Evolutionary conservation across 2,329 filamentous ascomycete species (phyloP).

Genomic region (Penicillium sp.): DNA sequence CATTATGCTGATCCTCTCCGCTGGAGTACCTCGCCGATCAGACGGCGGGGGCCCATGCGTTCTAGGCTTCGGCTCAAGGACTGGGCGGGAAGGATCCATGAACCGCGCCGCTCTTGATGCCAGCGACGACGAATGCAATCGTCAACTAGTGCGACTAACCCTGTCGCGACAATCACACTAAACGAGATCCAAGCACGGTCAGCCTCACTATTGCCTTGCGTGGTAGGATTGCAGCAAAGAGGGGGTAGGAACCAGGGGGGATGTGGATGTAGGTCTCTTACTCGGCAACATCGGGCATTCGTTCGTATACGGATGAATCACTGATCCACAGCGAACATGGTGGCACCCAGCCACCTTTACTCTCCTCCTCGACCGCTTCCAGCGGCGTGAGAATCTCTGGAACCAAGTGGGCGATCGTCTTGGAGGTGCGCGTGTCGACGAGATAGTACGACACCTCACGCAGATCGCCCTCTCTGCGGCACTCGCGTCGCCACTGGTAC

Average conservation of each 20-base stretch:
- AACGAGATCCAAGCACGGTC: slow-evolving; percentile 3
- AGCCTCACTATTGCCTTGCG: slow-evolving; percentile 7
- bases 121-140: slow-evolving; percentile 81
- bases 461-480: slow-evolving; percentile 59
- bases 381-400: slow-evolving; percentile 68
- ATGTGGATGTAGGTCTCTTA: slow-evolving; percentile 44
- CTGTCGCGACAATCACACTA: slow-evolving; percentile 84
- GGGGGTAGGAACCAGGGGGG: neutral
- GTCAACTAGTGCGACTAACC: slow-evolving; percentile 79
- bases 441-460: slow-evolving; percentile 73
- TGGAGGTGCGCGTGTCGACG: slow-evolving; percentile 58
- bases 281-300: slow-evolving; percentile 78
- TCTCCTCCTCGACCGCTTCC: slow-evolving; percentile 65
- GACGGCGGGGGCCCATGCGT: slow-evolving; percentile 55
- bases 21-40: slow-evolving; percentile 60
- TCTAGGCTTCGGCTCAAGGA: slow-evolving; percentile 54
- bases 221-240: neutral
- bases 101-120: slow-evolving; percentile 51
- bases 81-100: slow-evolving; percentile 49
- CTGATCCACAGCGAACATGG: slow-evolving; percentile 88
- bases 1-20: slow-evolving; percentile 41
- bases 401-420: slow-evolving; percentile 74
- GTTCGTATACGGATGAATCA: slow-evolving; percentile 62
- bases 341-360: slow-evolving; percentile 81
- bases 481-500: slow-evolving; percentile 76